Percentiles rank a stretch among this genome's conserved stretches.
Conservation (phyloP, 164 flowering plant genomes). For the Nymphaea colorata region DNA sequence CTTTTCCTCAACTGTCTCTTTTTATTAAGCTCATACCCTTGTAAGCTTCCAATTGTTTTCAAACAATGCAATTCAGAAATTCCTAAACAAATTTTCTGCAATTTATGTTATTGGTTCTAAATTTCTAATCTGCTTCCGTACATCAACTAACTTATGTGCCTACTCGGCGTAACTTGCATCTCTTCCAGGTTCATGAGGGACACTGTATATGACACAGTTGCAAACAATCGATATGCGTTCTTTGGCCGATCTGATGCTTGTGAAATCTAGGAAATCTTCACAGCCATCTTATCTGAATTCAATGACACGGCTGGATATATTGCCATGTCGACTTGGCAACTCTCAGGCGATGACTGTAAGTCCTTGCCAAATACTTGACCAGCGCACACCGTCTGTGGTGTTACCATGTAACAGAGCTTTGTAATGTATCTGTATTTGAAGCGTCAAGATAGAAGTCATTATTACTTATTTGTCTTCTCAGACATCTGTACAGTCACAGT, state of each 20-base stretch:
- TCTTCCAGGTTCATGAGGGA: slow-evolving; percentile 69
- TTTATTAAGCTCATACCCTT: slow-evolving; percentile 68
- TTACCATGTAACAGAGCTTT: too few species aligned
- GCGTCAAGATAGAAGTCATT: too few species aligned
- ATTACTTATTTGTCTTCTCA: too few species aligned
- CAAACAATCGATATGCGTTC: slow-evolving; percentile 66
- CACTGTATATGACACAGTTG: slow-evolving; percentile 71
- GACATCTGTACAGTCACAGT: too few species aligned
- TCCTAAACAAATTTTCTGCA: not conserved
- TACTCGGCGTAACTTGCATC: not conserved
- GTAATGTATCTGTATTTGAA: too few species aligned
- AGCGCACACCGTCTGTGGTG: too few species aligned
- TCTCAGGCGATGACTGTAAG: not conserved
- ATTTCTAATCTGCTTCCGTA: not conserved
- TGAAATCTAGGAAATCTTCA: slow-evolving; percentile 30
- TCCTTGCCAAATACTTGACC: not conserved
- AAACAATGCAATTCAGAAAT: not conserved
- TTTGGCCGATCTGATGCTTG: slow-evolving; percentile 88
- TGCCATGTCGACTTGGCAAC: not conserved
- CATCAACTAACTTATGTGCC: not conserved
- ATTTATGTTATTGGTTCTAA: not conserved
- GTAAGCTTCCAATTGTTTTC: slow-evolving; percentile 30
- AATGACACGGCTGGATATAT: not conserved
- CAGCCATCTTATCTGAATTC: too few species aligned
- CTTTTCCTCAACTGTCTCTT: slow-evolving; percentile 79